Evolutionary conservation across 2,329 filamentous ascomycete genomes (phyloP), one percentile per base, ranked within the genome.

Genomic region (Coniella vitis): DNA sequence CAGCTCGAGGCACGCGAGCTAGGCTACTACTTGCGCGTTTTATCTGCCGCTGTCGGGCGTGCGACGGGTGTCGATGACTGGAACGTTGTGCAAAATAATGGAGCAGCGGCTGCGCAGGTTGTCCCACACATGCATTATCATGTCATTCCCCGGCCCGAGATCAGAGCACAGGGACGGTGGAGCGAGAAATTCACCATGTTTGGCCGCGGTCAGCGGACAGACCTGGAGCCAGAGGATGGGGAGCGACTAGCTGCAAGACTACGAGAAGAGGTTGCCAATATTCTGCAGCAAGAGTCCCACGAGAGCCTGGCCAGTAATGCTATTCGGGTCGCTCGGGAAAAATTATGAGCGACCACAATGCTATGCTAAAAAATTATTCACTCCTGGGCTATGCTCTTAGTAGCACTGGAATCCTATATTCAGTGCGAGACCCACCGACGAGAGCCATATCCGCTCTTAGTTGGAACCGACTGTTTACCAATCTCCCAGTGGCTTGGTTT

Each of bases 51-150:
- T 0, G 74, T 95, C 34, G 76, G 81, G 29, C 74, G 73, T 45
- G 80, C 82, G 1, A 87, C 84, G 2, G 85, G 83, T 9, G 79
- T 88, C 1, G 74, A 74, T 44, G 90, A 96, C 68, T 97, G 91
- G 86, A 98, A 98, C 66, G 82, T 97, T 25, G 88, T 97, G 48
- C 91, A 97, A 71, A 97, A 97, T 64, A 97, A 96, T 59, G 89
- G 91, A 14, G 83, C 83, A 3, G 81, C 89, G 29, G 91, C 91
- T 2, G 90, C 90, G 2, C 91, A 97, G 69, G 89, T 95, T 14
- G 90, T 97, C 2, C 86, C 86, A 19, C 91, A 97, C 65, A 84
- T 94, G 42, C 91, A 98, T 66, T 97, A 94, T 64, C 93, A 98
- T 60, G 78, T 97, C 45, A 94, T 98, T 31, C 91, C 91, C 0